phyloP scores from a whole-genome alignment of 129 eudicot genomes.

The Artemisia annua region DNA sequence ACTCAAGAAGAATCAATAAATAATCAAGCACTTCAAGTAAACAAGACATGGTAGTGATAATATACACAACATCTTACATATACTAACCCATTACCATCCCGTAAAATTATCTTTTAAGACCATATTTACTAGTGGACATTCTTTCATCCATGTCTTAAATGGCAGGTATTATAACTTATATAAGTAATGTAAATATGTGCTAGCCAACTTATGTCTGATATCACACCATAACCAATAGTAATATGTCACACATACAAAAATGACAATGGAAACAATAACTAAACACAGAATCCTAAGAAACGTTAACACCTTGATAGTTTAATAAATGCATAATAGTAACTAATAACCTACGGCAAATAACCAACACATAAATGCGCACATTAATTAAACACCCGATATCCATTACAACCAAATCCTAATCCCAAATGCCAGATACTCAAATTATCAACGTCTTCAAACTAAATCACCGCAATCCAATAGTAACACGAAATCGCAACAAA shows the following conservation, averaged over 20 bases:
- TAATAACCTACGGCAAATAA: neutral
- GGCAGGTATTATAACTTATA: neutral
- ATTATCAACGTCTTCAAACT: neutral
- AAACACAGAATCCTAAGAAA: neutral
- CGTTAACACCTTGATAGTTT: constrained; percentile 3
- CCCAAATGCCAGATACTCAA: neutral
- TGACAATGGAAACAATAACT: no score
- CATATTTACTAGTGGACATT: neutral
- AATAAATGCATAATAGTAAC: neutral
- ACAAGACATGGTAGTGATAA: no score
- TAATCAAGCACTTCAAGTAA: no score
- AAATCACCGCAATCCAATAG: neutral
- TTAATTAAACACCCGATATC: neutral
- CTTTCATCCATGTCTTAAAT: constrained; percentile 2
- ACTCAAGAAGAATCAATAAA: neutral
- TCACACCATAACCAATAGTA: neutral
- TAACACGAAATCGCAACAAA: neutral
- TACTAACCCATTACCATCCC: neutral
- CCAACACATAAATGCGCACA: neutral
- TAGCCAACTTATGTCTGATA: neutral
- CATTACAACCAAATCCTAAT: neutral
- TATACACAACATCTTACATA: no score
- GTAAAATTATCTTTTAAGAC: neutral
- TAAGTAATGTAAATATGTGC: neutral
- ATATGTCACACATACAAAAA: neutral